phyloP scores from a whole-genome alignment of 1,284 basidiomycete species.

The Phylloporus sp. region DNA sequence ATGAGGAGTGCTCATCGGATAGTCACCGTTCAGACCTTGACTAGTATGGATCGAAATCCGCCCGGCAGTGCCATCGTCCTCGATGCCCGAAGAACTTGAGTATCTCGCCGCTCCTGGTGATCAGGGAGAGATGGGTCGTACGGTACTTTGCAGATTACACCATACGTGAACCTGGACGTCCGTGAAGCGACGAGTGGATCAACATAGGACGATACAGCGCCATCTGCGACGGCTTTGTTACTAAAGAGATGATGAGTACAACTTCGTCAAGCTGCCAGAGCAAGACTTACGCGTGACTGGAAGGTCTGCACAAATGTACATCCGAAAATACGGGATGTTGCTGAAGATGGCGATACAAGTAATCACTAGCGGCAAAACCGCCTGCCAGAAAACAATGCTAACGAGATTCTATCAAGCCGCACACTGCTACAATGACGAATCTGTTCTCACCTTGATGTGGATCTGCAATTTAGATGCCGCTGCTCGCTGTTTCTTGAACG shows the following conservation, averaged over 20 bases:
- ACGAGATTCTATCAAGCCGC: too few relatives aligned
- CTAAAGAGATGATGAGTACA: slow-evolving; percentile 36
- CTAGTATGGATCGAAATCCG: slow-evolving; percentile 39
- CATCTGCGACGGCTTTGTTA: slow-evolving; percentile 54
- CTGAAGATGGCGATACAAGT: slow-evolving; percentile 50
- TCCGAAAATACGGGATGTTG: slow-evolving; percentile 37
- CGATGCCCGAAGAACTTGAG: too few relatives aligned
- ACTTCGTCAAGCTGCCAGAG: neutral
- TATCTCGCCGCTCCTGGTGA: too few relatives aligned
- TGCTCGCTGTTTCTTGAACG: too few relatives aligned
- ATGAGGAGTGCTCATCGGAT: neutral
- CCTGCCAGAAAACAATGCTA: slow-evolving; percentile 43
- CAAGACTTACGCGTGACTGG: slow-evolving; percentile 46
- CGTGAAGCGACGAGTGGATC: too few relatives aligned
- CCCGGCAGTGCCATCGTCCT: slow-evolving; percentile 21
- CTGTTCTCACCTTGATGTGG: too few relatives aligned
- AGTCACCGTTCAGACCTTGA: slow-evolving; percentile 29
- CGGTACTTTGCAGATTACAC: slow-evolving; percentile 33
- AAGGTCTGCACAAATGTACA: slow-evolving; percentile 46
- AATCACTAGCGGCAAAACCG: slow-evolving; percentile 59
- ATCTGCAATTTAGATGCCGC: too few relatives aligned
- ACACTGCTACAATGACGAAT: too few relatives aligned
- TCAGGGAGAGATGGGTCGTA: too few relatives aligned
- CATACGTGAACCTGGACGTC: slow-evolving; percentile 43
- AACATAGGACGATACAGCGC: too few relatives aligned